Conservation (phyloP, 139 green algal genomes). For the Tetradesmus obliquus region DNA sequence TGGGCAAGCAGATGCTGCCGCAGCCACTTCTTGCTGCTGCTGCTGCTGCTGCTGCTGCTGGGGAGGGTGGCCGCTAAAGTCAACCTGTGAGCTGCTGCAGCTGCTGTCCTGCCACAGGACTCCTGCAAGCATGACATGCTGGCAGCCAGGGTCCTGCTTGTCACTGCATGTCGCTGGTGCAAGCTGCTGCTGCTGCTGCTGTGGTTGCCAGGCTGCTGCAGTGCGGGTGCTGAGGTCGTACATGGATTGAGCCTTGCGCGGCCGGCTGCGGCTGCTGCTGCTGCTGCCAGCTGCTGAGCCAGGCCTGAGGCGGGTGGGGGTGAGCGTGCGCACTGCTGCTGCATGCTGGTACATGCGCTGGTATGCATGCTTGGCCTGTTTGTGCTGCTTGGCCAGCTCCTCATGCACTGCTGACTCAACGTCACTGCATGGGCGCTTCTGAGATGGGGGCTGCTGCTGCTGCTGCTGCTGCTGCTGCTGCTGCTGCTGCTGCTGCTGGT, state of each 20-base stretch:
- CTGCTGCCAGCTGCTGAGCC: not conserved
- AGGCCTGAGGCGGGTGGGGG: not conserved
- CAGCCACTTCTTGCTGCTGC: not conserved
- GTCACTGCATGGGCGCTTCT: not conserved
- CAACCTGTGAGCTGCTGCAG: no score
- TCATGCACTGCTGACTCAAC: not conserved
- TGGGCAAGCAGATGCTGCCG: not conserved
- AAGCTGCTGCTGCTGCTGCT: not conserved
- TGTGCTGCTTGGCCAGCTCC: not conserved
- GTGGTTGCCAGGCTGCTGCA: not conserved
- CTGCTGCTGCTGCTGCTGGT: not conserved
- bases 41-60: not conserved
- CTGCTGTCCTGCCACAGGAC: not conserved
- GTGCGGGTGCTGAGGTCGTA: not conserved
- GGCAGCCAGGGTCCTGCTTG: no score
- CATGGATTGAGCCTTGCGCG: not conserved
- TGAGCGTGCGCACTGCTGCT: no score
- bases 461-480: constrained; percentile 2
- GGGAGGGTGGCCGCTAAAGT: no score
- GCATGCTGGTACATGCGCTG: not conserved
- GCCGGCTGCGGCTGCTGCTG: not conserved
- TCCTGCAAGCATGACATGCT: not conserved
- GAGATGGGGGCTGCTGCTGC: not conserved
- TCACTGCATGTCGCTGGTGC: not conserved
- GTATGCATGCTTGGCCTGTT: not conserved